Base-by-base conservation (phyloP, 352 stramenopile genomes). In the Phytophthora kernoviae region DNA sequence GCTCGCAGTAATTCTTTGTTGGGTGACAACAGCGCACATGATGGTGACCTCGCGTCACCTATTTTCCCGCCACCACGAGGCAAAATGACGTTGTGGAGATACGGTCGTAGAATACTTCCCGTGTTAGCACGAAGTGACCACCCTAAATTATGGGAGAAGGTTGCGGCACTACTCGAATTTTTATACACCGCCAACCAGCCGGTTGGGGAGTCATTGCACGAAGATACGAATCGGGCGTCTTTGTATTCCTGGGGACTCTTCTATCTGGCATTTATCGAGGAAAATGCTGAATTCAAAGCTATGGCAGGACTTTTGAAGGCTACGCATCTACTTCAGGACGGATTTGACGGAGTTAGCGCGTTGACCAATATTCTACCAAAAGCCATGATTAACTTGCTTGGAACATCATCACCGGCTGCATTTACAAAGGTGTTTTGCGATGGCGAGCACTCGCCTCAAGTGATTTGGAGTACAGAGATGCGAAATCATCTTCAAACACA, bases 401-500 rank as follows among this genome's bases (percentile, higher is more conserved):
- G 94, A 1, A 87, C 70, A n/a, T 79, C 90, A 30, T 88, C 81
- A 5, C 62, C 82, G 0, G 72, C 90, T 34, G 77, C 81, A 34
- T 99, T 99, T 61, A 79, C 85, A 1, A 79, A 97, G 21, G 68
- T 97, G 6, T 98, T 98, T 51, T 88, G 75, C 26, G 83, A 90
- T 15, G 77, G 94, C 27, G 78, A 87, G 17, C 70, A 89, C 44
- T 98, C 93, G 1, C 91, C 96, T 17, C 79, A 96, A 40, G 93
- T 98, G 4, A 95, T 99, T 64, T 99, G 96, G 96, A 97, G 77
- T 57, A 58, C 74, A n/a, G 75, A 90, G 0, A 98, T 98, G 96
- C 80, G 93, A 9, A 79, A 82, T 17, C 83, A 97, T 52, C 62
- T 98, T 2, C 86, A 96, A 22, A 75, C 90, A 10, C 84, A 91